Conservation (phyloP, 176 grass and related monocot genomes). For the Dendrocalamus sinicus region DNA sequence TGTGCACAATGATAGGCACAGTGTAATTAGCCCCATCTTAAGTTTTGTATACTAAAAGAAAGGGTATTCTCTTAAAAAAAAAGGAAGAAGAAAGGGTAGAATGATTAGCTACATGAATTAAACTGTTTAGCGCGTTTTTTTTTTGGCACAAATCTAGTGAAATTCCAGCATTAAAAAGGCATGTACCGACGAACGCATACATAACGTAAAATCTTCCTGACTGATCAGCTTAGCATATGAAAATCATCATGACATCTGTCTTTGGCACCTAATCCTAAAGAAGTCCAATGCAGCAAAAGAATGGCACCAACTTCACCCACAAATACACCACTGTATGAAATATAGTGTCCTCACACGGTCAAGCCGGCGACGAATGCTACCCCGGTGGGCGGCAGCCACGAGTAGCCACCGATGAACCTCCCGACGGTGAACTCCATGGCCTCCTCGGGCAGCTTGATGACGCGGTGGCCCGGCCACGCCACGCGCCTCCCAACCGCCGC, state of each 20-base stretch:
- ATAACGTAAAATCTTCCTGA: too few species aligned
- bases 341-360: background rate
- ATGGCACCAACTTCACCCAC: background rate
- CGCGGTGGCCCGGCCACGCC: too few species aligned
- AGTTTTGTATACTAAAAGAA: background rate
- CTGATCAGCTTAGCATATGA: background rate
- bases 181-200: too few species aligned
- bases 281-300: background rate
- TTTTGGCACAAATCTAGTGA: background rate
- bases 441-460: too few species aligned
- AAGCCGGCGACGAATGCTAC: conserved; percentile 63
- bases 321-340: background rate
- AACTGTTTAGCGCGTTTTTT: background rate
- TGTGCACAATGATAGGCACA: background rate
- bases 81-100: too few species aligned
- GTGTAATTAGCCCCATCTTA: background rate
- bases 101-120: background rate
- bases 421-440: conserved; percentile 63
- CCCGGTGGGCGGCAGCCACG: conserved; percentile 65
- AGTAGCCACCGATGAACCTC: conserved; percentile 53
- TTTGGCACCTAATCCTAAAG: background rate
- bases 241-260: background rate
- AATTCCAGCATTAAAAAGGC: background rate
- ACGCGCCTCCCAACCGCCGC: too few species aligned
- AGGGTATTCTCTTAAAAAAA: too few species aligned